phyloP scores from a whole-genome alignment of 768 basidiomycete species.

The Mycena maculata region DNA sequence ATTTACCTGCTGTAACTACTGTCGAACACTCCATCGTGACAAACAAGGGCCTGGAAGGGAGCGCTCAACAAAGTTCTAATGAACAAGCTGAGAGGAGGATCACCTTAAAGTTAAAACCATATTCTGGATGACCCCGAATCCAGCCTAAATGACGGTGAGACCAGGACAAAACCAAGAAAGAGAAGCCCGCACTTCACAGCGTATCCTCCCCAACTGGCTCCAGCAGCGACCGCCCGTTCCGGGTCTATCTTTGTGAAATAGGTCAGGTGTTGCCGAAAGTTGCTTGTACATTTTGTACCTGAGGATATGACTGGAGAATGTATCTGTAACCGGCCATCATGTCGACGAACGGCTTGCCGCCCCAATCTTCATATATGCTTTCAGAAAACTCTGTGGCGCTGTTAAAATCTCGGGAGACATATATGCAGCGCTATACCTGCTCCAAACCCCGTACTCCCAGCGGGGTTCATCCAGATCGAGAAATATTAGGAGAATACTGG shows the following conservation, averaged over 20 bases:
- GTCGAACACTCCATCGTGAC: constrained; percentile 94
- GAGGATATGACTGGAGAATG: constrained; percentile 74
- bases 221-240: constrained; percentile 81
- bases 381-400: constrained; percentile 47
- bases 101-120: constrained; percentile 59
- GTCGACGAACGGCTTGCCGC: constrained; percentile 87
- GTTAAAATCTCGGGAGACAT: not conserved
- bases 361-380: constrained; percentile 80
- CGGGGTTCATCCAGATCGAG: constrained; percentile 89
- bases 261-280: not conserved
- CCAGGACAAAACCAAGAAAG: constrained; percentile 10
- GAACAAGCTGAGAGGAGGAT: not conserved
- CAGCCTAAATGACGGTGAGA: constrained; percentile 63
- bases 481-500: constrained; percentile 88
- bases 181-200: constrained; percentile 76
- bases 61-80: not conserved
- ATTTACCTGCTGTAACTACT: constrained; percentile 70
- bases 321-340: constrained; percentile 81
- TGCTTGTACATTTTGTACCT: constrained; percentile 57
- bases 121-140: constrained; percentile 96
- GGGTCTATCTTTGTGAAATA: constrained; percentile 65
- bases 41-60: constrained; percentile 59
- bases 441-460: constrained; percentile 93
- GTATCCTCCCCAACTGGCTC: constrained; percentile 89
- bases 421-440: constrained; percentile 62